Evolutionary conservation across 139 green algal species (phyloP).

Genomic region (Tetratostichococcus sp.): DNA sequence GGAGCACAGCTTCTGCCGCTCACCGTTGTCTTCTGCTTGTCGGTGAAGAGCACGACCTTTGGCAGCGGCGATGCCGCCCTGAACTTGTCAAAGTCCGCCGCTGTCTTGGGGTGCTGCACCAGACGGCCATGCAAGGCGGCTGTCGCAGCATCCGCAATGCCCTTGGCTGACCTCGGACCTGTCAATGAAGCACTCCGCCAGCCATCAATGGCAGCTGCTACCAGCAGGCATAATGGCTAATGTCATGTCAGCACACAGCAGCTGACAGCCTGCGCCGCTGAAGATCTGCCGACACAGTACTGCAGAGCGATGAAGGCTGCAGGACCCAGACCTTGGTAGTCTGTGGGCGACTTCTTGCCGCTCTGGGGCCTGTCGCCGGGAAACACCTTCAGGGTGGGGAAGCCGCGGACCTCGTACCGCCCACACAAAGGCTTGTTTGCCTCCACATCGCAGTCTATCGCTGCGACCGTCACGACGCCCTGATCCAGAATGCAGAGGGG

Average conservation of each 20-base stretch:
- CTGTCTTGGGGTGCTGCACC: slow-evolving; percentile 5
- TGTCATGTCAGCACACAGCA: too few species aligned
- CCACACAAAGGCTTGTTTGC: slow-evolving; percentile 29
- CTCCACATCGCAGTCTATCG: slow-evolving; percentile 34
- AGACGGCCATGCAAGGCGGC: neutral
- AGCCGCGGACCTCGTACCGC: slow-evolving; percentile 23
- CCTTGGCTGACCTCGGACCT: slow-evolving; percentile 17
- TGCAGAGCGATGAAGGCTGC: neutral
- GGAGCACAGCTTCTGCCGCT: neutral
- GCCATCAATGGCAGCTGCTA: too few species aligned
- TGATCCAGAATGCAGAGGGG: neutral
- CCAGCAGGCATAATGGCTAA: too few species aligned
- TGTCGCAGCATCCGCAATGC: slow-evolving; percentile 15
- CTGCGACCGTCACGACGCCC: slow-evolving; percentile 27
- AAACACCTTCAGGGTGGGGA: slow-evolving; percentile 45
- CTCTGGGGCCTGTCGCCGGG: slow-evolving; percentile 20
- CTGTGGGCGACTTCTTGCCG: slow-evolving; percentile 19
- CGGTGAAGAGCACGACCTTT: slow-evolving; percentile 33
- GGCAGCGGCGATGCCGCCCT: slow-evolving; percentile 1
- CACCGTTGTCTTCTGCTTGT: slow-evolving; percentile 18
- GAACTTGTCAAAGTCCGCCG: slow-evolving; percentile 7
- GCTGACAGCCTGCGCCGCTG: too few species aligned
- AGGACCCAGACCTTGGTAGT: slow-evolving; percentile 11
- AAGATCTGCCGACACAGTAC: neutral
- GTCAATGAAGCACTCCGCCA: too few species aligned